A percentile compares a stretch with the other conserved stretches of the same genome.
These are phyloP conservation scores for Cutaneotrichosporon sp. DNA, from an alignment of 1,284 basidiomycete species.

Conservation along the genomic window DNA sequence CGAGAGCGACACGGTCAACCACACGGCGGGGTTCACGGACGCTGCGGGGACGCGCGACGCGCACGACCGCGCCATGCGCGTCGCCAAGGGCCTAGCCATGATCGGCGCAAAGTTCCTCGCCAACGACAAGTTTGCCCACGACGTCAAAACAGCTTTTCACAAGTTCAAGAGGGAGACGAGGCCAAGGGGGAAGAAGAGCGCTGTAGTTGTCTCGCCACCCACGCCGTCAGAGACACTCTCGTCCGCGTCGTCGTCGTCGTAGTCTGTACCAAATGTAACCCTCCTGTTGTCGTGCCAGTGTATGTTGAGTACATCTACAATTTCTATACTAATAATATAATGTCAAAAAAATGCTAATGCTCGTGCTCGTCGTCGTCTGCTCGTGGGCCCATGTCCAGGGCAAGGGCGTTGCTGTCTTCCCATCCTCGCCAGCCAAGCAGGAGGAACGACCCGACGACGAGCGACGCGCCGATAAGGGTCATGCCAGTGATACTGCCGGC, in stretches of 20 bases:
- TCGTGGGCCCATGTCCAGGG: neutral
- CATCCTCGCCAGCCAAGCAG: conserved; percentile 45
- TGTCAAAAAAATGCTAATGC: neutral
- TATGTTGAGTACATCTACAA: conserved; percentile 2
- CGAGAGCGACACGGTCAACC: conserved; percentile 19
- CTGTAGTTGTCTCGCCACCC: too few species aligned
- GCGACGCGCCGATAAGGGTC: conserved; percentile 56
- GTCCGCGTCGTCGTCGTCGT: too few species aligned
- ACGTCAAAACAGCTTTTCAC: conserved; percentile 27
- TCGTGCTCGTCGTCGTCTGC: neutral
- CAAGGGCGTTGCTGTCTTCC: conserved; percentile 22
- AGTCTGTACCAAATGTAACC: too few species aligned
- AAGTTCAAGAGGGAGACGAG: conserved; percentile 19
- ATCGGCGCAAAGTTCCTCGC: conserved; percentile 38
- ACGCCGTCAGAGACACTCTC: too few species aligned
- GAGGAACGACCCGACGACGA: conserved; percentile 55
- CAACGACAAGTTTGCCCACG: conserved; percentile 38
- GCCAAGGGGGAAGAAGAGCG: too few species aligned
- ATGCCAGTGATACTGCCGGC: conserved; percentile 52
- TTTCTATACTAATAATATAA: neutral
- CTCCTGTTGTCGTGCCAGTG: too few species aligned
- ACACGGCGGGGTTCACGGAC: conserved; percentile 28
- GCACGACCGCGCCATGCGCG: conserved; percentile 36
- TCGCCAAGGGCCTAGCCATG: conserved; percentile 43
- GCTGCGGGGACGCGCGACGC: conserved; percentile 28